Evolutionary conservation across 306 rosid genomes (phyloP).

Genomic region (Sicyos baderoa): DNA sequence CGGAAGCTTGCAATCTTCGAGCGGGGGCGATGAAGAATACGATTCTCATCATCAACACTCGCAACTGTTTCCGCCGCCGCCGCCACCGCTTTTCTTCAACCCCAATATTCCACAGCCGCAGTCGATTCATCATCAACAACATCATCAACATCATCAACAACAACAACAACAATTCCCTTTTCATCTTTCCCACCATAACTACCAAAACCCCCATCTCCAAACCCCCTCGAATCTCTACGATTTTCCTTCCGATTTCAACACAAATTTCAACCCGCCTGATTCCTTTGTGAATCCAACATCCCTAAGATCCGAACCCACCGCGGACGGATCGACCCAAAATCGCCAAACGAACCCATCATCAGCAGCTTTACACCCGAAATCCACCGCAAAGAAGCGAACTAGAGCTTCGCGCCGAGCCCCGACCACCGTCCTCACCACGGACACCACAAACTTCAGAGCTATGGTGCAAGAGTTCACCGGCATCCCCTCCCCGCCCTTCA

Average conservation of each 20-base stretch:
- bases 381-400: constrained; percentile 63
- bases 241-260: constrained; percentile 24
- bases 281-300: constrained; percentile 29
- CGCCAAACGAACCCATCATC: background rate
- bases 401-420: constrained; percentile 88
- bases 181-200: constrained; percentile 26
- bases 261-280: constrained; percentile 27
- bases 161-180: constrained; percentile 5
- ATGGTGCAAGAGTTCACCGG: constrained; percentile 98
- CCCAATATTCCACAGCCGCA: constrained; percentile 23
- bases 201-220: constrained; percentile 28
- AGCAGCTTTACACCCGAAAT: constrained; percentile 14
- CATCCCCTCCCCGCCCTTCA: constrained; percentile 77
- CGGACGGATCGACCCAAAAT: background rate
- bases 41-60: constrained; percentile 40
- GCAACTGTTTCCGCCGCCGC: constrained; percentile 22
- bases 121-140: constrained; percentile 20
- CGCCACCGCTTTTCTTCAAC: constrained; percentile 28
- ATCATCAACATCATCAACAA: background rate
- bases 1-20: constrained; percentile 75
- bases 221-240: constrained; percentile 16
- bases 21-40: constrained; percentile 73
- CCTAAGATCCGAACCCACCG: constrained; percentile 37
- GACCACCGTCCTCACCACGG: constrained; percentile 84
- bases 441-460: constrained; percentile 82